Percentiles rank a stretch among this genome's conserved stretches.
Evolutionary conservation across 2,329 filamentous ascomycete species (phyloP).

Genomic region (Neonectria hederae): DNA sequence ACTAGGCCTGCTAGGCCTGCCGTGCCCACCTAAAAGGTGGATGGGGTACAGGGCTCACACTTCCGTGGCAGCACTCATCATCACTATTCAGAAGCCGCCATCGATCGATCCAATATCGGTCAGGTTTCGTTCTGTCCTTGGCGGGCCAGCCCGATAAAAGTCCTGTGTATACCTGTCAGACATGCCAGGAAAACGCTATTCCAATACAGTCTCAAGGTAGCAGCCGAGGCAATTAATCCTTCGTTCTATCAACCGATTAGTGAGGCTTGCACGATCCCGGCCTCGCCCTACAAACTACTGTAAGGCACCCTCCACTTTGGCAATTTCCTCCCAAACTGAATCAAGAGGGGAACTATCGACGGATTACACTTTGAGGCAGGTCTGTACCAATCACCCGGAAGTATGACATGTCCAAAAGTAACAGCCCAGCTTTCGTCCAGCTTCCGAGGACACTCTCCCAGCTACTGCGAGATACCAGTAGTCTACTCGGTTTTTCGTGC

Average conservation of each 20-base stretch:
- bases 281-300: constrained; percentile 7
- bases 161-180: neutral
- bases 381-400: neutral
- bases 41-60: neutral
- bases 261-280: constrained; percentile 15
- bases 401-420: neutral
- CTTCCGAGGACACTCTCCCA: neutral
- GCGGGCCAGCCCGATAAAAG: neutral
- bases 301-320: constrained; percentile 2
- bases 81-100: neutral
- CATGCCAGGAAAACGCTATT: neutral
- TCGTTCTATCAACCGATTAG: constrained; percentile 2
- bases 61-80: neutral
- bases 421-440: neutral
- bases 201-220: constrained; percentile 3
- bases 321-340: neutral
- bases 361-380: neutral
- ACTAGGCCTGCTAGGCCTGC: neutral
- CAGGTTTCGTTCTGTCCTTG: neutral
- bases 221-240: constrained; percentile 3
- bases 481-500: neutral
- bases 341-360: neutral
- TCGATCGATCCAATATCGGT: constrained; percentile 6
- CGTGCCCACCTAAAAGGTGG: neutral
- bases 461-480: neutral